Evolutionary conservation across 2,329 filamentous ascomycete species (phyloP).

Genomic region (Monosporascus sp.): DNA sequence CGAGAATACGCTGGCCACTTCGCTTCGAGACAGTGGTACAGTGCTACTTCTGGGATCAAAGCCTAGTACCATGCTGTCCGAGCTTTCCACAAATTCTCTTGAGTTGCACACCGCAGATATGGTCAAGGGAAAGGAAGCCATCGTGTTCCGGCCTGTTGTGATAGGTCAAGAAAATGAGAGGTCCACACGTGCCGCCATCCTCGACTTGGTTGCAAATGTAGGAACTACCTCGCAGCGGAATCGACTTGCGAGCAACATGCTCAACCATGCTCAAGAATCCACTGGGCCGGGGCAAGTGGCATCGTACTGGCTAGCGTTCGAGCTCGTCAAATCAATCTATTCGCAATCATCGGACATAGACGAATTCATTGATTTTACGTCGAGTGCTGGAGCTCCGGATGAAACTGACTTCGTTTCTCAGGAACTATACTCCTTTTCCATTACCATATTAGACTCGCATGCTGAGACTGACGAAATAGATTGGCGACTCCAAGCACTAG

Average conservation of each 20-base stretch:
- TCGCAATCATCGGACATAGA: conserved; percentile 50
- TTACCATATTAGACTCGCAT: conserved; percentile 53
- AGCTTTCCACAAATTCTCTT: conserved; percentile 24
- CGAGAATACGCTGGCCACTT: conserved; percentile 59
- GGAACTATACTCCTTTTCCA: conserved; percentile 65
- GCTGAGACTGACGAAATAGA: conserved; percentile 47
- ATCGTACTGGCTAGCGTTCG: conserved; percentile 74
- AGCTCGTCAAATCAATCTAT: conserved; percentile 58
- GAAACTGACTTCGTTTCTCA: conserved; percentile 45
- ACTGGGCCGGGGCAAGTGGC: conserved; percentile 57
- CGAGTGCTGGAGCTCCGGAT: conserved; percentile 29
- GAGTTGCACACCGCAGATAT: conserved; percentile 25
- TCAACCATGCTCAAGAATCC: conserved; percentile 56
- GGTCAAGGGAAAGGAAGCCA: conserved; percentile 10
- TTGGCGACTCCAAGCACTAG: conserved; percentile 71
- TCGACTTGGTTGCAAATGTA: conserved; percentile 50
- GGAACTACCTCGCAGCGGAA: conserved; percentile 55
- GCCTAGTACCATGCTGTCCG: conserved; percentile 24
- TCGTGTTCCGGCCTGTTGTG: conserved; percentile 54
- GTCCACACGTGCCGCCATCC: conserved; percentile 51
- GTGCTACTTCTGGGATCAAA: conserved; percentile 32
- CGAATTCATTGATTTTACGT: conserved; percentile 58
- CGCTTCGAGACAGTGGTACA: conserved; percentile 69
- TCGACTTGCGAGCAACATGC: conserved; percentile 57
- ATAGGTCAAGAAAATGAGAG: conserved; percentile 62